Evolutionary conservation across 2,329 filamentous ascomycete species (phyloP).

Genomic region (Corynespora cassiicola): DNA sequence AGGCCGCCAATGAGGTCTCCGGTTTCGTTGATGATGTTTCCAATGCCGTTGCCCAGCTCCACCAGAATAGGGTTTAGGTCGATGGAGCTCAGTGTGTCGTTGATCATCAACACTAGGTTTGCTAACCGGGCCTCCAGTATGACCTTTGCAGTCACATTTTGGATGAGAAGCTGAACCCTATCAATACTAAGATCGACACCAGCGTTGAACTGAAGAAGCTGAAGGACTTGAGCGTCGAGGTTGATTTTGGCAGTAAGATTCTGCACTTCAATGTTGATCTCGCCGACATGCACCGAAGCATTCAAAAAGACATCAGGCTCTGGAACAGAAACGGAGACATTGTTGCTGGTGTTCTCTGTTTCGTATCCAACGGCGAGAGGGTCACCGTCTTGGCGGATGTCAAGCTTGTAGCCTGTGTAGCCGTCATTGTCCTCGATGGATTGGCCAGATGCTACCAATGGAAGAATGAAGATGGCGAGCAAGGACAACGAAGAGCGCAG

Average conservation of each 20-base stretch:
- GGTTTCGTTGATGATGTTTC: slow-evolving; percentile 54
- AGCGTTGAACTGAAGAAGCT: slow-evolving; percentile 66
- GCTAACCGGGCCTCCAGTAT: slow-evolving; percentile 65
- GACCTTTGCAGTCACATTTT: slow-evolving; percentile 65
- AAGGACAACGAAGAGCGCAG: slow-evolving; percentile 32
- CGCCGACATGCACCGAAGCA: slow-evolving; percentile 63
- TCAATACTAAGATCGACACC: slow-evolving; percentile 67
- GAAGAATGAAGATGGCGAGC: slow-evolving; percentile 39
- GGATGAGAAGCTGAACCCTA: slow-evolving; percentile 62
- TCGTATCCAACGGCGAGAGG: slow-evolving; percentile 60
- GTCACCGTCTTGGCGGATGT: slow-evolving; percentile 55
- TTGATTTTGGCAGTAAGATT: slow-evolving; percentile 68
- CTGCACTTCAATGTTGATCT: slow-evolving; percentile 65
- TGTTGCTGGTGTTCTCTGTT: slow-evolving; percentile 58
- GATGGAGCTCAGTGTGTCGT: slow-evolving; percentile 63
- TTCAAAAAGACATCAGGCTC: slow-evolving; percentile 68
- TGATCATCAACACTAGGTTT: slow-evolving; percentile 67
- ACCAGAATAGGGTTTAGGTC: slow-evolving; percentile 67
- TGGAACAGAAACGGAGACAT: slow-evolving; percentile 49
- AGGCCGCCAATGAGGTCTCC: slow-evolving; percentile 32
- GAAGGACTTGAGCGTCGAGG: slow-evolving; percentile 64
- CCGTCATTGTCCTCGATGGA: slow-evolving; percentile 48
- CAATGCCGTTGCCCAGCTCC: slow-evolving; percentile 60
- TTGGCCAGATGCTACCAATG: slow-evolving; percentile 39
- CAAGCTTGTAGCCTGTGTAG: slow-evolving; percentile 64